phyloP scores from a whole-genome alignment of 2,329 filamentous ascomycete genomes.

The Colletotrichum tabaci region DNA sequence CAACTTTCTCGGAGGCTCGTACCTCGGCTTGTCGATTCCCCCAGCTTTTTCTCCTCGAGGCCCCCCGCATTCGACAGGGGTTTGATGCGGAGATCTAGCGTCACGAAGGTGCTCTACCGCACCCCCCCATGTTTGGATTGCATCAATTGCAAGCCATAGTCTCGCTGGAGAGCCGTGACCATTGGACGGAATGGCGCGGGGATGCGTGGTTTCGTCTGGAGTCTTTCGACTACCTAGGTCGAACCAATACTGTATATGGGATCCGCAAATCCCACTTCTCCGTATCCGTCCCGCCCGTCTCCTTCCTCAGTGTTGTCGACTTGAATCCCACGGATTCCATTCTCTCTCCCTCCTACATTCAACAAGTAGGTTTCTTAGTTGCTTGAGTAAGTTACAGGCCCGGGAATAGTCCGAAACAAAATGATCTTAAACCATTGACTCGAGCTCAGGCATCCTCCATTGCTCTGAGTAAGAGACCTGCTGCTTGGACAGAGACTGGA shows the following conservation, averaged over 20 bases:
- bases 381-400: background rate
- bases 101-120: conserved; percentile 21
- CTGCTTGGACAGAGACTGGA: conserved; percentile 3
- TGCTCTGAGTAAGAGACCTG: background rate
- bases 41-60: conserved; percentile 20
- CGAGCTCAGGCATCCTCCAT: conserved; percentile 7
- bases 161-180: conserved; percentile 19
- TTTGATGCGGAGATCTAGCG: conserved; percentile 32
- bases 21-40: conserved; percentile 13
- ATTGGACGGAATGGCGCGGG: conserved; percentile 29
- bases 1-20: background rate
- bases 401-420: background rate
- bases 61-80: conserved; percentile 39
- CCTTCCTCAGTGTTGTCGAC: background rate
- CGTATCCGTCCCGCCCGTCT: background rate
- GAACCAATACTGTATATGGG: conserved; percentile 24
- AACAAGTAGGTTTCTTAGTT: background rate
- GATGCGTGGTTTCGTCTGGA: conserved; percentile 25
- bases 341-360: background rate
- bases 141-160: conserved; percentile 14
- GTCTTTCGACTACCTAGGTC: background rate
- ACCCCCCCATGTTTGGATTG: conserved; percentile 27
- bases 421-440: background rate
- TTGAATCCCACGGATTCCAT: background rate
- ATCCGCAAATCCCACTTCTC: conserved; percentile 4